These are phyloP conservation scores for Metarhizium guizhouense DNA, from an alignment of 2,329 filamentous ascomycete species.

Conservation along the genomic window DNA sequence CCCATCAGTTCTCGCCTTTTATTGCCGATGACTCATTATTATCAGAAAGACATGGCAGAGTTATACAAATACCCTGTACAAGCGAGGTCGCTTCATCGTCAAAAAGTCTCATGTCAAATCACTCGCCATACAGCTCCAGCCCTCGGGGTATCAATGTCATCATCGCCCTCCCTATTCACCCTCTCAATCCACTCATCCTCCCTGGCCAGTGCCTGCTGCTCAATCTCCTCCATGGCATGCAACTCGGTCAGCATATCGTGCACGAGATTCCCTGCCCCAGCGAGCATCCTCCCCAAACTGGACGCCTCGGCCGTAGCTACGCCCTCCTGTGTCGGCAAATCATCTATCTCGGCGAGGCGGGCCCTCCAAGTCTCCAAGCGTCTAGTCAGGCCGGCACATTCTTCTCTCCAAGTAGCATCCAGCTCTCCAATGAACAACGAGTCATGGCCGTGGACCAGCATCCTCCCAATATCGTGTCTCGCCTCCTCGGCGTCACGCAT, in stretches of 20 bases:
- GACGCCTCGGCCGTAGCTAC: conserved; percentile 10
- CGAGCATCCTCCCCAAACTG: conserved; percentile 39
- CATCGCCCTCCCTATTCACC: conserved; percentile 37
- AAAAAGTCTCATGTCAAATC: conserved; percentile 12
- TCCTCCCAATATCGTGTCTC: conserved; percentile 26
- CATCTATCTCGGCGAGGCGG: conserved; percentile 34
- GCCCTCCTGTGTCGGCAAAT: conserved; percentile 17
- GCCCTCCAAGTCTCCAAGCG: conserved; percentile 46
- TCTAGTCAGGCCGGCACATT: conserved; percentile 41
- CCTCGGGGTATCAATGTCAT: conserved; percentile 23
- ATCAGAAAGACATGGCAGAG: not conserved
- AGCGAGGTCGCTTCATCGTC: not conserved
- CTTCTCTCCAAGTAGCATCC: conserved; percentile 49
- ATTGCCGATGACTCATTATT: not conserved
- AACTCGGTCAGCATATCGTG: conserved; percentile 55
- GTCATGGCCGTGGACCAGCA: conserved; percentile 23
- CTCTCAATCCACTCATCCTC: conserved; percentile 52
- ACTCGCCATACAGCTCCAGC: conserved; percentile 42
- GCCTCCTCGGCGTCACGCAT: conserved; percentile 38
- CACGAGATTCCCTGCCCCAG: conserved; percentile 39
- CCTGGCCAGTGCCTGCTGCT: conserved; percentile 43
- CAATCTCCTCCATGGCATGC: conserved; percentile 51
- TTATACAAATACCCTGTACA: not conserved
- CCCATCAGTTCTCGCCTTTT: not conserved
- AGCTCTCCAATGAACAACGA: conserved; percentile 45